Base-by-base conservation (phyloP, 192 early-diverging fungal species). In the Gonapodya prolifera region DNA sequence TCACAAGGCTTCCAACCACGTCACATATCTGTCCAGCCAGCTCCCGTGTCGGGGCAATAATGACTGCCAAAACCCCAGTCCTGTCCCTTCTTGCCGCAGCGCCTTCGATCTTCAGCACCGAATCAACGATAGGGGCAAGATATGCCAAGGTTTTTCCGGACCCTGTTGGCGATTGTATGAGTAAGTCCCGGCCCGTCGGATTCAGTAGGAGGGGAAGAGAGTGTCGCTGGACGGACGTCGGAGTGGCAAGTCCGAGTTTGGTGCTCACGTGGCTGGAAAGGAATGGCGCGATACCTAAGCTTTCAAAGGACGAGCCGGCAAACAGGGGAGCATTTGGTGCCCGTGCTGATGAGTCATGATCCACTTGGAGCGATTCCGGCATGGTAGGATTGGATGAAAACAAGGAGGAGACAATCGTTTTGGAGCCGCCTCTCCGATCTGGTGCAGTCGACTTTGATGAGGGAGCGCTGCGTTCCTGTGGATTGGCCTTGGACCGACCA, bases 101-200 rank as follows among this genome's bases (percentile, higher is more conserved):
- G 18, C 83, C 80, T 31, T 90, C 86, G 17, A 94, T 90, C 69
- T 83, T 80, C 34, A 99, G 83, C n/a, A 99, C 77, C 28, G 91
- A 87, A 80, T 98, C 91, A 33, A 98, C 77, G 75, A 99, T 95
- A 18, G 98, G 98, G 35, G 98, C 83, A 31, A 98, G 85, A 79
- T 94, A 99, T 0, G 96, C 87, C 69, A 99, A 84, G 0, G 98
- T 99, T 81, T 99, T 99, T 77, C 98, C 98, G 1, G 95, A 97
- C 74, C 98, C 98, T 1, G 97, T 99, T 77, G 95, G 93, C 18
- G 96, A 94, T 81, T 97, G 94, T 61, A 99, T 88, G 76, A 98
- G 88, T 18, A 92, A 88, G 83, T 98, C 97, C 33, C 83, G 90
- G 80, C 89, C 87, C 2, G 76, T 70, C 28, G 86, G 85, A 70